A percentile compares a stretch with the other conserved stretches of the same genome.
phyloP scores from a whole-genome alignment of 1,284 basidiomycete genomes.

The Chiua sp. region DNA sequence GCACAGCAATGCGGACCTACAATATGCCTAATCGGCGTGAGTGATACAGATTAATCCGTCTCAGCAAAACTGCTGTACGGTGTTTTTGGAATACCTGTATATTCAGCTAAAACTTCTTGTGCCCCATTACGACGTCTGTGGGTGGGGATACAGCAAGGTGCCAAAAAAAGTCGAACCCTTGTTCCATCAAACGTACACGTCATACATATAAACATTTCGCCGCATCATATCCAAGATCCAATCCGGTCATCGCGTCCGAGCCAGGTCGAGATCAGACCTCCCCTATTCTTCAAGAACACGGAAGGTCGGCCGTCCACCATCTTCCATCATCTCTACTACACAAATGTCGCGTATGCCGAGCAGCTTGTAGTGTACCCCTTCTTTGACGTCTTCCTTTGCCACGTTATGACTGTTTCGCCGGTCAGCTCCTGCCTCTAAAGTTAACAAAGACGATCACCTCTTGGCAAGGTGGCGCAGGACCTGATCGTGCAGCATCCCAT shows the following conservation, averaged over 20 bases:
- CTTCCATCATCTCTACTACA: slow-evolving; percentile 20
- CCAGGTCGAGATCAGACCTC: neutral
- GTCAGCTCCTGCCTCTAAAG: neutral
- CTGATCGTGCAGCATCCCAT: slow-evolving; percentile 1
- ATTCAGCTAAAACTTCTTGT: neutral
- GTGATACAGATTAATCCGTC: slow-evolving; percentile 1
- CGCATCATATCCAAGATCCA: neutral
- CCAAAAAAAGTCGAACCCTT: slow-evolving; percentile 4
- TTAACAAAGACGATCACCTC: slow-evolving; percentile 6
- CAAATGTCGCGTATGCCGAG: slow-evolving; percentile 20
- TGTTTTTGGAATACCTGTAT: neutral
- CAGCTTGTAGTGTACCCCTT: slow-evolving; percentile 14
- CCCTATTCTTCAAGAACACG: slow-evolving; percentile 14
- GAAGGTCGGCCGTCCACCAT: slow-evolving; percentile 4
- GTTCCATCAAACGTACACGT: slow-evolving; percentile 2
- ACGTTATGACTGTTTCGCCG: slow-evolving; percentile 18
- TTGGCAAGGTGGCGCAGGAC: slow-evolving; percentile 2
- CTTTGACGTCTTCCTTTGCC: slow-evolving; percentile 1
- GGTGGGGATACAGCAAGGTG: slow-evolving; percentile 17
- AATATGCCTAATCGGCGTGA: slow-evolving; percentile 14
- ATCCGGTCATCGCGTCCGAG: neutral
- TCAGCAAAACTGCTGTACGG: slow-evolving; percentile 12
- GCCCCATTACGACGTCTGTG: neutral
- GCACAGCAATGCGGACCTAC: slow-evolving; percentile 30
- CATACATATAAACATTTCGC: neutral